Evolutionary conservation across 495 filamentous ascomycete species (phyloP), one percentile per base, ranked within the genome.

Genomic region (Talaromyces liani): DNA sequence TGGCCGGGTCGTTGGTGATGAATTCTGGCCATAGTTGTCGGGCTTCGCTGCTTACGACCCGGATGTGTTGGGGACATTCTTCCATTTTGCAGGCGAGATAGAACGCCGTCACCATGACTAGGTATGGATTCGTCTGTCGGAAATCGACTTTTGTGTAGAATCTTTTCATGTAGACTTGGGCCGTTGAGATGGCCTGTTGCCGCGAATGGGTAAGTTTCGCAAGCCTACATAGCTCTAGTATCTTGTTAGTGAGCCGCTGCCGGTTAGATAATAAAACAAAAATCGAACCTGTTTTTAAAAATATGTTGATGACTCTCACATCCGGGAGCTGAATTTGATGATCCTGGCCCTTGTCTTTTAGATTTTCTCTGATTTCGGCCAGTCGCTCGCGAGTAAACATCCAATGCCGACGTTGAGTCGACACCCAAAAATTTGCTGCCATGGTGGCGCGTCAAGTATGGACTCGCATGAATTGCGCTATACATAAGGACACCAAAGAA

Each of bases 31-130:
- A 98, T 49, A 93, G 78, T 57, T 85, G 82, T n/a, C 91, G 85
- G 4, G 93, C 91, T 73, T 98, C 93, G 5, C 83, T 85, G 2
- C 92, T 86, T 51, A 98, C 84, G 58, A 93, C 82, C 34, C 93
- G 84, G 65, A 98, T 98, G 74, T 98, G 95, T 73, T 97, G 93
- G 29, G 94, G 95, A 65, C 88, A 93, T 75, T 98, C 94, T 74
- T 98, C 94, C 90, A 96, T 97, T 76, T 98, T 98, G 78, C 92
- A 96, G 56, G 95, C 94, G 36, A 98, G 81, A 75, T 98, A 98
- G 65, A 98, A 79, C 27, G 93, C 91, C 4, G 94, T 98, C 29
- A 91, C 87, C 65, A 97, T 79, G 55, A 98, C 83, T 16, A 98
- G 85, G 74, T 95, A 96, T 16, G 94, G 93, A 67, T 97, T 98